These are phyloP conservation scores for Datura wrightii DNA, from an alignment of 257 asterid genomes.

Conservation along the genomic window DNA sequence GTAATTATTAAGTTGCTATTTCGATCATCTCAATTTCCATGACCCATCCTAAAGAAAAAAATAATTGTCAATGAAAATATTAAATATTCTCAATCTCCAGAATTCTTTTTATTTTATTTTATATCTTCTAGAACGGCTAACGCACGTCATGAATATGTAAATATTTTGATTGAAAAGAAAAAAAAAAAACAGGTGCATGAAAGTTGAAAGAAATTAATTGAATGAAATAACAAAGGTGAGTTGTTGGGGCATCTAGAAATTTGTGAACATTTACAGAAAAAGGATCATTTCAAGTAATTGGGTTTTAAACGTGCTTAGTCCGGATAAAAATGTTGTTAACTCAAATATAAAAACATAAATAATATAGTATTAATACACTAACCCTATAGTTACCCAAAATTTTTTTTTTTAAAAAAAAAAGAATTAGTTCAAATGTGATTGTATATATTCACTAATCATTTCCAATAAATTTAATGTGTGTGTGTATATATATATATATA, in stretches of 20 bases:
- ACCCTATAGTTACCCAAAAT: too few relatives aligned
- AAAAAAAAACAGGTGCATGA: neutral
- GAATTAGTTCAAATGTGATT: too few relatives aligned
- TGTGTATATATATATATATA: too few relatives aligned
- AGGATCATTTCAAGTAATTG: neutral
- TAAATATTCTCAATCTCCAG: neutral
- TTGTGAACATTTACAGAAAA: neutral
- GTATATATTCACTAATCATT: too few relatives aligned
- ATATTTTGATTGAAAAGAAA: neutral
- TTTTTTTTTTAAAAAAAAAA: too few relatives aligned
- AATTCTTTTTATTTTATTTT: neutral
- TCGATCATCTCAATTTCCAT: neutral
- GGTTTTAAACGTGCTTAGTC: neutral
- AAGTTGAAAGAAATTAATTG: neutral
- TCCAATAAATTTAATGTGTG: too few relatives aligned
- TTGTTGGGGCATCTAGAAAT: too few relatives aligned
- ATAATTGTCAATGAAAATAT: neutral
- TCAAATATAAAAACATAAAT: neutral
- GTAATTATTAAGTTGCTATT: neutral
- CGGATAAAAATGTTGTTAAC: neutral
- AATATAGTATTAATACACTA: too few relatives aligned
- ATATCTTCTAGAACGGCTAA: slow-evolving; percentile 1
- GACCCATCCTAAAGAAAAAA: neutral
- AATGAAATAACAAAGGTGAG: neutral
- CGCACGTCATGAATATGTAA: neutral